Conservation (phyloP, 495 filamentous ascomycete genomes). For the Xylaria curta region DNA sequence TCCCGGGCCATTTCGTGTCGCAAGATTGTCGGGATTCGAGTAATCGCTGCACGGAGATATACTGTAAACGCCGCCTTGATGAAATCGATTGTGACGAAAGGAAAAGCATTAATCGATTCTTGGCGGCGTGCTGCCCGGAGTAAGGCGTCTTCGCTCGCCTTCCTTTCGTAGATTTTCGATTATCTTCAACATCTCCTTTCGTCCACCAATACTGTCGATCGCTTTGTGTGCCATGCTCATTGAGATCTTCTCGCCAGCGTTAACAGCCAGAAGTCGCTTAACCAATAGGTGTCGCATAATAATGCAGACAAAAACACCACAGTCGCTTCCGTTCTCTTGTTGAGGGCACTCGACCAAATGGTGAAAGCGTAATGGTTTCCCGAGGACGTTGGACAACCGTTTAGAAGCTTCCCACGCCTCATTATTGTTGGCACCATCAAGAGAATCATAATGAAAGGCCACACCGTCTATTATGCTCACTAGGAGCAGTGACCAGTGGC, state of each 20-base stretch:
- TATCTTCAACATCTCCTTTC: constrained; percentile 88
- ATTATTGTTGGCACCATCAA: constrained; percentile 75
- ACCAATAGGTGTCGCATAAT: constrained; percentile 88
- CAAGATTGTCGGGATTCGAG: not conserved
- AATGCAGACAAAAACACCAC: constrained; percentile 95
- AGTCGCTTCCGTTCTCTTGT: constrained; percentile 92
- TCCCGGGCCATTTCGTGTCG: not conserved
- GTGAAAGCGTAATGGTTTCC: constrained; percentile 68
- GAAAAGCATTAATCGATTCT: constrained; percentile 35
- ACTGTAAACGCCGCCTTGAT: not conserved
- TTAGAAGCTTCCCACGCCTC: constrained; percentile 70
- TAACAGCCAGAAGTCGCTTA: constrained; percentile 77
- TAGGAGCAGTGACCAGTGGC: constrained; percentile 93
- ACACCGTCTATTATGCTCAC: constrained; percentile 88
- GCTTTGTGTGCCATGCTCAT: constrained; percentile 87
- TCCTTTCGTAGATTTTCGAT: constrained; percentile 84
- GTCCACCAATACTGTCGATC: constrained; percentile 74
- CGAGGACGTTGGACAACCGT: constrained; percentile 70
- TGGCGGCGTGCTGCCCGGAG: constrained; percentile 37
- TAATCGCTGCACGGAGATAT: not conserved
- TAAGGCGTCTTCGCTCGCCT: constrained; percentile 72
- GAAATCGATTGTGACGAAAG: not conserved
- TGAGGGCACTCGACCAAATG: constrained; percentile 85
- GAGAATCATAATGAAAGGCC: constrained; percentile 95
- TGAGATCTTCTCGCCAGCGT: constrained; percentile 80